Evolutionary conservation across 176 grass and related monocot genomes (phyloP).

Genomic region (Canna indica): DNA sequence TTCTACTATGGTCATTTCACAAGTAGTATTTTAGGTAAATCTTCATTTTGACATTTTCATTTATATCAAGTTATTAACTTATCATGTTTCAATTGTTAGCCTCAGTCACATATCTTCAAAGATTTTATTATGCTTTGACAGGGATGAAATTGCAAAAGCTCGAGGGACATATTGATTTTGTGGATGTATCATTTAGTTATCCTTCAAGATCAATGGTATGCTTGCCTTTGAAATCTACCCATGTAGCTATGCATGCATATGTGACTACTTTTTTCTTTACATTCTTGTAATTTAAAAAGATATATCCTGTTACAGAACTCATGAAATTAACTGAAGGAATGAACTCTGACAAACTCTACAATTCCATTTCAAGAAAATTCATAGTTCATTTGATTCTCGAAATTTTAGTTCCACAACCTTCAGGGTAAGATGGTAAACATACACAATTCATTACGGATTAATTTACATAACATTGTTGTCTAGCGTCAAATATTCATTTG

Average conservation of each 20-base stretch:
- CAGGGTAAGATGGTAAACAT: too few species aligned
- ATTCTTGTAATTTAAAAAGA: not conserved
- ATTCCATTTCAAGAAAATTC: too few species aligned
- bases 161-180: conserved; percentile 59
- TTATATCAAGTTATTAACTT: not conserved
- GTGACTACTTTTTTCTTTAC: not conserved
- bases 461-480: too few species aligned
- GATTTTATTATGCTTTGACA: conserved; percentile 25
- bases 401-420: too few species aligned
- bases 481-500: too few species aligned
- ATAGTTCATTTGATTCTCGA: too few species aligned
- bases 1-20: not conserved
- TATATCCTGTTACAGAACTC: too few species aligned
- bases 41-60: not conserved
- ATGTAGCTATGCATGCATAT: not conserved
- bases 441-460: too few species aligned
- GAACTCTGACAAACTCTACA: too few species aligned
- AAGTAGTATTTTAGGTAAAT: not conserved
- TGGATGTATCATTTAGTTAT: conserved; percentile 84
- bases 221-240: conserved; percentile 18
- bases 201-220: conserved; percentile 74
- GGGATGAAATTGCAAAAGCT: conserved; percentile 55
- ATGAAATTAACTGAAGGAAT: too few species aligned
- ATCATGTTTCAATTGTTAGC: not conserved
- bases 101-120: not conserved